These are phyloP conservation scores for Dictyostelium capitatum DNA, from an alignment of 78 protist species.

Conservation along the genomic window DNA sequence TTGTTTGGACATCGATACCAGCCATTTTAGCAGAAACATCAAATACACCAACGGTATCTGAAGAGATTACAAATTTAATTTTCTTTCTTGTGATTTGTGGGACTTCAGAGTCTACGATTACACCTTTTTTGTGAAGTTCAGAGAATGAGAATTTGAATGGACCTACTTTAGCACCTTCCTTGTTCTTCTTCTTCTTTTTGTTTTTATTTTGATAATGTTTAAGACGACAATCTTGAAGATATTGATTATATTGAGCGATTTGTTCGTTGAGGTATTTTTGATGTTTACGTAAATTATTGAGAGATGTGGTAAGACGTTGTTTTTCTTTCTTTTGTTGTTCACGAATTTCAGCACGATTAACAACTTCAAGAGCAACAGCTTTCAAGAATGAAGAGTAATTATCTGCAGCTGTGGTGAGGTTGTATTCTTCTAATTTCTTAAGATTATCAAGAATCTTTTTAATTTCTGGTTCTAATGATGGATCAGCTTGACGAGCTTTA, in stretches of 20 bases:
- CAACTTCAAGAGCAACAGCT: conserved; percentile 86
- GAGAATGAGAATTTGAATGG: conserved; percentile 86
- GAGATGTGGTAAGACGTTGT: conserved; percentile 69
- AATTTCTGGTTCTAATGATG: conserved; percentile 80
- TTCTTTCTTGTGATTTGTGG: conserved; percentile 82
- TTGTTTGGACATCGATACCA: conserved; percentile 80
- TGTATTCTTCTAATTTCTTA: conserved; percentile 83
- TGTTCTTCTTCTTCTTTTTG: conserved; percentile 86
- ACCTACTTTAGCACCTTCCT: conserved; percentile 85
- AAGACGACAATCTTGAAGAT: conserved; percentile 88
- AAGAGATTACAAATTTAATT: conserved; percentile 82
- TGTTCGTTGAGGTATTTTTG: conserved; percentile 85
- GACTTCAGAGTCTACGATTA: conserved; percentile 85
- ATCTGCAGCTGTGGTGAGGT: conserved; percentile 72
- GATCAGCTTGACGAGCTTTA: conserved; percentile 76
- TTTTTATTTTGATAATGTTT: conserved; percentile 83
- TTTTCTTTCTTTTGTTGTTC: conserved; percentile 88
- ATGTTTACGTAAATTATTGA: conserved; percentile 77
- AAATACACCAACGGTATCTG: conserved; percentile 86
- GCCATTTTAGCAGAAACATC: conserved; percentile 88
- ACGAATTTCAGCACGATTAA: conserved; percentile 87
- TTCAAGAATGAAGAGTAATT: conserved; percentile 79
- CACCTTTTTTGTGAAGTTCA: conserved; percentile 79
- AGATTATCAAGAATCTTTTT: conserved; percentile 82
- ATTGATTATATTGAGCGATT: conserved; percentile 82